Percentiles rank a stretch among this genome's conserved stretches.
Conservation (phyloP, 257 asterid species). For the Solanum peruvianum region DNA sequence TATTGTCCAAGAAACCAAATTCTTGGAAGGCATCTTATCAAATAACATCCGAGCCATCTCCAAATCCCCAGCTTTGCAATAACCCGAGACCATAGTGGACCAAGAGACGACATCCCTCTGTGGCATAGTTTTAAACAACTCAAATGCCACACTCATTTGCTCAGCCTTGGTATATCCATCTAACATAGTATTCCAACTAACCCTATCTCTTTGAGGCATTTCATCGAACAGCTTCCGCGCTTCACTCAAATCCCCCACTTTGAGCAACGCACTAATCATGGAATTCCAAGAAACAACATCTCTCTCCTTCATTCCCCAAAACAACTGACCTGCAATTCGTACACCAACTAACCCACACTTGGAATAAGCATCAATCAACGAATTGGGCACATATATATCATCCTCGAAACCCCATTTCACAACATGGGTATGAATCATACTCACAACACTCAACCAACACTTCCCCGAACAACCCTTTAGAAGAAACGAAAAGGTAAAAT, state of each 20-base stretch:
- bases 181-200: constrained; percentile 29
- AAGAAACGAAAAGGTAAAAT: constrained; percentile 47
- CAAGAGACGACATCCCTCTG: constrained; percentile 67
- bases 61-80: constrained; percentile 48
- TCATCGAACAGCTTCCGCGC: constrained; percentile 22
- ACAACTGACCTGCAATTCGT: constrained; percentile 30
- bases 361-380: constrained; percentile 60
- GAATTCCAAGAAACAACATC: constrained; percentile 63
- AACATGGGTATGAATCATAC: constrained; percentile 46
- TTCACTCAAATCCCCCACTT: constrained; percentile 10
- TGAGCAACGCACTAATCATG: constrained; percentile 36
- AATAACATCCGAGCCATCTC: constrained; percentile 62
- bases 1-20: constrained; percentile 67
- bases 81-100: constrained; percentile 67
- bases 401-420: constrained; percentile 41
- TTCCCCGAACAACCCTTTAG: constrained; percentile 41
- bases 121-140: constrained; percentile 50
- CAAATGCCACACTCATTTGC: constrained; percentile 21
- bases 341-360: constrained; percentile 48
- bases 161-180: constrained; percentile 22
- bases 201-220: constrained; percentile 21
- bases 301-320: constrained; percentile 34
- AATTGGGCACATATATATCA: constrained; percentile 48
- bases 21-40: constrained; percentile 76
- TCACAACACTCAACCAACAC: constrained; percentile 23